phyloP scores from a whole-genome alignment of 306 rosid genomes.

The Gillenia trifoliata region DNA sequence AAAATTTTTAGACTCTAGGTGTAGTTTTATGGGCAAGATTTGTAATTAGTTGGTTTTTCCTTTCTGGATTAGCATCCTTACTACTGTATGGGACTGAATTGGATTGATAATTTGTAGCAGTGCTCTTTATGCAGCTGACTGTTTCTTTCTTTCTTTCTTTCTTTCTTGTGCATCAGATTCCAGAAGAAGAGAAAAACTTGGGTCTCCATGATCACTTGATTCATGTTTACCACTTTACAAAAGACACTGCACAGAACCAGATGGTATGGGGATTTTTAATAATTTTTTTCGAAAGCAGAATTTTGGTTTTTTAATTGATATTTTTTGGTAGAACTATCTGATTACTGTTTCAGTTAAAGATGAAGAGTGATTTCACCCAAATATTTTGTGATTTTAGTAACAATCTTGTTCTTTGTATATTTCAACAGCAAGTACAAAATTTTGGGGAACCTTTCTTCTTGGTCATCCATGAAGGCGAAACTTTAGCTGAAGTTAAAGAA shows the following conservation, averaged over 20 bases:
- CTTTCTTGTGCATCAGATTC: conserved; percentile 43
- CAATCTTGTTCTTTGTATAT: not conserved
- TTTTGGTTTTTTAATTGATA: no score
- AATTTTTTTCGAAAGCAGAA: no score
- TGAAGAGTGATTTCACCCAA: not conserved
- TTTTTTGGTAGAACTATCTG: not conserved
- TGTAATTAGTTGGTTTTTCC: not conserved
- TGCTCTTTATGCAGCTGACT: conserved; percentile 10
- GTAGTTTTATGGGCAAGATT: not conserved
- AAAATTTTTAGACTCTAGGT: not conserved
- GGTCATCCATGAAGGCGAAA: conserved; percentile 76
- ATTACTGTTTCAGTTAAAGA: not conserved
- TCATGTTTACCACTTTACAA: conserved; percentile 85
- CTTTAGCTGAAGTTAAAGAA: conserved; percentile 73
- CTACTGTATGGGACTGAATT: not conserved
- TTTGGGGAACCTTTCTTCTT: conserved; percentile 93
- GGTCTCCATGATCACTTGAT: conserved; percentile 73
- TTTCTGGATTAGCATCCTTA: not conserved
- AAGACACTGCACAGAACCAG: conserved; percentile 69
- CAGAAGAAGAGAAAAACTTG: conserved; percentile 76
- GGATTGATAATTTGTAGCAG: not conserved
- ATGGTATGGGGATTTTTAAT: conserved; percentile 32
- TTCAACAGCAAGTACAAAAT: conserved; percentile 75
- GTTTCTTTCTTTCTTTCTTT: not conserved
- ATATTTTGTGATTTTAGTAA: no score